A percentile compares a stretch with the other conserved stretches of the same genome.
Evolutionary conservation across 83 land plant species (phyloP).

Genomic region (Picea abies): DNA sequence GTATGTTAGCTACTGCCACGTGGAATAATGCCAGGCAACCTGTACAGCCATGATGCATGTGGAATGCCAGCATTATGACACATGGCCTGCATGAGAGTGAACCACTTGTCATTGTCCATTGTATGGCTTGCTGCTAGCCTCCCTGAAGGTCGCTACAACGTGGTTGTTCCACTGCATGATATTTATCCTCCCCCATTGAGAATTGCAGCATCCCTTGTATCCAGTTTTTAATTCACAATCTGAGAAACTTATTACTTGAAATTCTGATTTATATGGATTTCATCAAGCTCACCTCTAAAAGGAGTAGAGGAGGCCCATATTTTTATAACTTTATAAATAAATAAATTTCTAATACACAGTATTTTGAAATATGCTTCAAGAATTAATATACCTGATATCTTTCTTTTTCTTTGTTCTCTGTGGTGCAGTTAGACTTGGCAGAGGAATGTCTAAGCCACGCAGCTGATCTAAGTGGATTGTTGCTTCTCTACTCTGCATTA

Average conservation of each 20-base stretch:
- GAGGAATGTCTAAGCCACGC: conserved; percentile 52
- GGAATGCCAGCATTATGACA: no score
- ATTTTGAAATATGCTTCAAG: neutral
- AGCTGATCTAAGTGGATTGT: conserved; percentile 45
- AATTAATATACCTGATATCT: neutral
- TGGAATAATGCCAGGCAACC: no score
- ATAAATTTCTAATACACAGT: neutral
- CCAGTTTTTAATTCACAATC: neutral
- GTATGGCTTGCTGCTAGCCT: no score
- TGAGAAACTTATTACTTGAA: neutral
- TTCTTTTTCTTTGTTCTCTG: neutral
- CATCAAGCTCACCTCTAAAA: neutral
- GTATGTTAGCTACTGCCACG: no score
- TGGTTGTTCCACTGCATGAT: no score
- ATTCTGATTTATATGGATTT: neutral
- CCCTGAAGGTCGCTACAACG: no score
- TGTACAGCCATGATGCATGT: no score
- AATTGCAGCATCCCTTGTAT: no score
- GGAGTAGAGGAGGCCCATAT: neutral
- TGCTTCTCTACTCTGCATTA: conserved; percentile 45
- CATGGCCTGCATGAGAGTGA: no score
- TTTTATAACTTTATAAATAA: neutral
- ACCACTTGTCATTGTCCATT: no score
- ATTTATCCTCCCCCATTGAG: no score
- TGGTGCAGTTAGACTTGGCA: conserved; percentile 49